Base-by-base conservation (phyloP, 164 flowering plant species). In the Berberis thunbergii region DNA sequence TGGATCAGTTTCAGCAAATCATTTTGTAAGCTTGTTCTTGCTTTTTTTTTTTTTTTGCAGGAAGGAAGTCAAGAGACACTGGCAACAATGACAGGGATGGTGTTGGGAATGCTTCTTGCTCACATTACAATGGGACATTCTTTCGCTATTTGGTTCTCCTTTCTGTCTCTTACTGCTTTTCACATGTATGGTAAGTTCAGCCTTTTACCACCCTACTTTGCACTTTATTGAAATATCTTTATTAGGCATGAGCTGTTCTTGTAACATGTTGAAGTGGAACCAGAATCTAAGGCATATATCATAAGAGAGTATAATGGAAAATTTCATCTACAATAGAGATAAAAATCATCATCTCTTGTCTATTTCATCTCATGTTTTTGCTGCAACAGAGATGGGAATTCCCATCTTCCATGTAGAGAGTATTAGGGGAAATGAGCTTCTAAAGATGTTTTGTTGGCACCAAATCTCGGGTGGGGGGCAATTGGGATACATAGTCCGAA, bases 21-120 rank as follows among this genome's bases (percentile, higher is more conserved):
- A 40, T 3, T 40, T 26, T 12, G 10, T 40, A 12, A 4, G 44
- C 62, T 7, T 7, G 41, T 48, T 54, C 11, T 61, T 49, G 44
- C 26, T 38, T 59, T 38, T 43, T 39, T 39, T 39, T 39, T 64
- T 46, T 66, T 54, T 13, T 68, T 49, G 68, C 48, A 95, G 99
- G 99, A 91, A 77, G 98, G 99, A 67, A 95, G 99, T 74, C 99
- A 95, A 73, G 97, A 95, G 76, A 95, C 99, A 50, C 56, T 95
- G 58, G 97, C 97, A 44, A 95, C 99, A 58, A 91, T 95, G 99
- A 68, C 77, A 55, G 98, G 99, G 65, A 95, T 95, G 99, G 83
- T 97, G 50, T 2, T 91, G 49, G 99, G 99, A 59, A 95, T 95
- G 97, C 74, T 95, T 66, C 84, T 95, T 74, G 96, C 99, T 61